Evolutionary conservation across 1,139 yeast species (phyloP).

Genomic region (Candida sp.): DNA sequence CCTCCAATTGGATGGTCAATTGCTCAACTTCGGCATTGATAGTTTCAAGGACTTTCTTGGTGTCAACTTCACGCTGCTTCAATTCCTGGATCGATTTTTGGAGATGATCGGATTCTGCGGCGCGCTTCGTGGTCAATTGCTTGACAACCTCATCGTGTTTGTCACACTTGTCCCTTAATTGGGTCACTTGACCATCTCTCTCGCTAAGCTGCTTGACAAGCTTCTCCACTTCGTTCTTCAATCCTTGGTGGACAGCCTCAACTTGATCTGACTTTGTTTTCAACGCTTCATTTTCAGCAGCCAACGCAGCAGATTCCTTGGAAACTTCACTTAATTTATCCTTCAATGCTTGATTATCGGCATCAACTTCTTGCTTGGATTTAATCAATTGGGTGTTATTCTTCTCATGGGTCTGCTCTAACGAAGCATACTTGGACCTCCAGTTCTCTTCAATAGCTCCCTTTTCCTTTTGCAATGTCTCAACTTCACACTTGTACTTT

Average conservation of each 20-base stretch:
- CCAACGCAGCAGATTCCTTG: neutral
- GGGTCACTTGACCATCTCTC: slow-evolving; percentile 2
- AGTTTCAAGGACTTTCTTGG: neutral
- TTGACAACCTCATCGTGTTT: neutral
- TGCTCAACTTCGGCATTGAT: slow-evolving; percentile 1
- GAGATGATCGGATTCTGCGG: neutral
- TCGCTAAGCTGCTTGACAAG: neutral
- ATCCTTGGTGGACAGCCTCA: neutral
- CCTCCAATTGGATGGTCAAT: slow-evolving; percentile 3
- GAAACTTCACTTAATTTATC: neutral
- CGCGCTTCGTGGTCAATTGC: neutral
- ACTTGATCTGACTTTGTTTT: neutral
- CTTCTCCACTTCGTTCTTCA: slow-evolving; percentile 1
- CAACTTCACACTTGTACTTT: neutral
- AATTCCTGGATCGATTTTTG: neutral
- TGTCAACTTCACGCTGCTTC: neutral
- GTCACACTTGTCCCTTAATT: neutral
- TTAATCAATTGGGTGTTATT: neutral
- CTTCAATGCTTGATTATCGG: slow-evolving; percentile 1
- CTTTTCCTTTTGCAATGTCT: neutral
- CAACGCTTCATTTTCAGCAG: neutral
- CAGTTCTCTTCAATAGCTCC: slow-evolving; percentile 1
- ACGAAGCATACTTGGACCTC: neutral
- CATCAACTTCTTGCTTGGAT: neutral
- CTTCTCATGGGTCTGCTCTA: neutral